These are phyloP conservation scores for Phialemoniopsis sp. DNA, from an alignment of 2,329 filamentous ascomycete species.

Conservation along the genomic window DNA sequence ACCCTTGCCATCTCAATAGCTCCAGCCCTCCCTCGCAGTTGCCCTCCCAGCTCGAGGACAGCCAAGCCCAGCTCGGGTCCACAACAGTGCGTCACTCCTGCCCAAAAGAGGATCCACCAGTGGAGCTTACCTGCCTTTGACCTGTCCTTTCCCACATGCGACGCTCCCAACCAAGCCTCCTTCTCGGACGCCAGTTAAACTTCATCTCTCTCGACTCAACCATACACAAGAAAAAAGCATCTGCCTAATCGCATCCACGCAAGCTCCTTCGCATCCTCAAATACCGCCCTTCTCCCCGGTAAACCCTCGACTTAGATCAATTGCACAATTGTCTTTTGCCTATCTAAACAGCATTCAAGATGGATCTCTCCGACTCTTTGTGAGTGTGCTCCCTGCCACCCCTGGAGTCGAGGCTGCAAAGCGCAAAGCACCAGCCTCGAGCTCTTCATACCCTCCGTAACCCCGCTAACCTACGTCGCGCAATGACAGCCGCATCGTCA, in stretches of 20 bases:
- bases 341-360: constrained; percentile 26
- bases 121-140: no score
- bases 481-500: constrained; percentile 76
- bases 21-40: no score
- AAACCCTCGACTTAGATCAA: background rate
- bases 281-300: background rate
- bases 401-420: constrained; percentile 5
- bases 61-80: no score
- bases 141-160: no score
- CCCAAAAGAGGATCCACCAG: no score
- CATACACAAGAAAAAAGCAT: background rate
- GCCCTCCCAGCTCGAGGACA: no score
- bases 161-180: no score
- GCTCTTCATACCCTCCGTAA: background rate
- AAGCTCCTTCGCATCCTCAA: background rate
- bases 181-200: no score
- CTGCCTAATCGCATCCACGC: background rate
- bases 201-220: background rate
- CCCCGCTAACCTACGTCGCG: constrained; percentile 24
- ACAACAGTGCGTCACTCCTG: no score
- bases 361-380: constrained; percentile 94
- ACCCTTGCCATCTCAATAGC: no score
- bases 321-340: background rate
- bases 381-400: constrained; percentile 42
- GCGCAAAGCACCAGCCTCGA: background rate